A percentile compares a stretch with the other conserved stretches of the same genome.
Conservation (phyloP, 1,139 yeast genomes). For the Nakaseomyces bracarensis region DNA sequence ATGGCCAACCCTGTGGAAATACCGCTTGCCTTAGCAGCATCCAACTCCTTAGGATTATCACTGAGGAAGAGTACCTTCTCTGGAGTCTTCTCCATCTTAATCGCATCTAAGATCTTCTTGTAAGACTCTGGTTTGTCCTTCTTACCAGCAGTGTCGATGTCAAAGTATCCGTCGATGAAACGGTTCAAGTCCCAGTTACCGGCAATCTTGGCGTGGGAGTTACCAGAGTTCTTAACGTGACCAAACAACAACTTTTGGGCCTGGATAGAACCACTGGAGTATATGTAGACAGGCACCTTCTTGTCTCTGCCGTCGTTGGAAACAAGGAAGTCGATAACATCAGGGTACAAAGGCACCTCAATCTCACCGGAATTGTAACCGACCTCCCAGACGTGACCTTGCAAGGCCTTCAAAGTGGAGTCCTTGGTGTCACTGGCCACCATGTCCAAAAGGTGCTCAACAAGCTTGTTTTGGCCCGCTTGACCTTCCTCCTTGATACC, state of each 20-base stretch:
- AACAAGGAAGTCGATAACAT: constrained; percentile 55
- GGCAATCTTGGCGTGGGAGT: constrained; percentile 4
- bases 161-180: constrained; percentile 61
- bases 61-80: constrained; percentile 55
- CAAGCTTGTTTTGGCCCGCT: constrained; percentile 12
- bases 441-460: constrained; percentile 43
- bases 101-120: constrained; percentile 42
- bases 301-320: constrained; percentile 15
- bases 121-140: constrained; percentile 58
- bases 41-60: constrained; percentile 60
- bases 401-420: constrained; percentile 65
- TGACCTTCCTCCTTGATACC: constrained; percentile 7
- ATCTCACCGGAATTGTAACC: constrained; percentile 74
- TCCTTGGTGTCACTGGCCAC: constrained; percentile 70
- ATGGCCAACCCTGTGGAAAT: constrained; percentile 50
- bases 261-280: constrained; percentile 84
- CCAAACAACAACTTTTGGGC: constrained; percentile 76
- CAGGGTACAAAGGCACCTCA: constrained; percentile 67
- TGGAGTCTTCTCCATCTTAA: constrained; percentile 32
- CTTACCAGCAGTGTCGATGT: constrained; percentile 75
- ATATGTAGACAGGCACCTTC: constrained; percentile 47
- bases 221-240: constrained; percentile 40
- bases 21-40: constrained; percentile 67
- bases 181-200: constrained; percentile 43
- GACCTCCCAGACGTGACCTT: constrained; percentile 73